Evolutionary conservation across 139 green algal species (phyloP).

Genomic region (Limnomonas spitsbergensis): DNA sequence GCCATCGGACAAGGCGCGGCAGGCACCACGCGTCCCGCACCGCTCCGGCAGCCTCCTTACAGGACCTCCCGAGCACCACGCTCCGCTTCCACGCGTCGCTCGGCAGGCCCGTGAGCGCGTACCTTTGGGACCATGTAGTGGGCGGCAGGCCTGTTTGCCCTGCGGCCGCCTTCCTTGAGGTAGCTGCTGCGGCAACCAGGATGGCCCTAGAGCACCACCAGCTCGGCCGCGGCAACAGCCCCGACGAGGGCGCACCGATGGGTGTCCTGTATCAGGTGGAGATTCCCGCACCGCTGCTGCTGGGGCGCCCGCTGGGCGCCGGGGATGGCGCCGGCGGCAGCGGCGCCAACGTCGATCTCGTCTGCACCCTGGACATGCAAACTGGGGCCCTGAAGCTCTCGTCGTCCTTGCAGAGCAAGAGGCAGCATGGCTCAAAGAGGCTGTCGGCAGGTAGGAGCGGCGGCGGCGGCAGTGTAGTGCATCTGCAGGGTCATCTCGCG

Average conservation of each 20-base stretch:
- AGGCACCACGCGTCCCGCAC: too few species aligned
- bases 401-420: too few species aligned
- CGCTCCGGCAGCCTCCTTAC: too few species aligned
- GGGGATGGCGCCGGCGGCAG: background rate
- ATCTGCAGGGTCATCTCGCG: too few species aligned
- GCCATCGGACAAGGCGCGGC: background rate
- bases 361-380: too few species aligned
- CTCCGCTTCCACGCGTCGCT: background rate
- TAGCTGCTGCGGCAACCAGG: conserved; percentile 27
- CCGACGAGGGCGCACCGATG: background rate
- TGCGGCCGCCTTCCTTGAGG: conserved; percentile 61
- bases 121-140: conserved; percentile 62
- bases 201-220: background rate
- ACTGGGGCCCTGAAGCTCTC: too few species aligned
- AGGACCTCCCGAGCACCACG: too few species aligned
- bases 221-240: background rate
- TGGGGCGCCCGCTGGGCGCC: background rate
- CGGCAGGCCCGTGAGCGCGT: conserved; percentile 1
- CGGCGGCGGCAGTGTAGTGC: too few species aligned
- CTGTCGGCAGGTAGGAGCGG: too few species aligned
- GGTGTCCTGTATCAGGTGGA: background rate
- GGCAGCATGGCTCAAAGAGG: too few species aligned
- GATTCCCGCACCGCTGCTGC: conserved; percentile 1
- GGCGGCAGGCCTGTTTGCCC: conserved; percentile 48
- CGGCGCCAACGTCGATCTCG: background rate